Conservation (phyloP, 495 filamentous ascomycete genomes). For the Choiromyces venosus region DNA sequence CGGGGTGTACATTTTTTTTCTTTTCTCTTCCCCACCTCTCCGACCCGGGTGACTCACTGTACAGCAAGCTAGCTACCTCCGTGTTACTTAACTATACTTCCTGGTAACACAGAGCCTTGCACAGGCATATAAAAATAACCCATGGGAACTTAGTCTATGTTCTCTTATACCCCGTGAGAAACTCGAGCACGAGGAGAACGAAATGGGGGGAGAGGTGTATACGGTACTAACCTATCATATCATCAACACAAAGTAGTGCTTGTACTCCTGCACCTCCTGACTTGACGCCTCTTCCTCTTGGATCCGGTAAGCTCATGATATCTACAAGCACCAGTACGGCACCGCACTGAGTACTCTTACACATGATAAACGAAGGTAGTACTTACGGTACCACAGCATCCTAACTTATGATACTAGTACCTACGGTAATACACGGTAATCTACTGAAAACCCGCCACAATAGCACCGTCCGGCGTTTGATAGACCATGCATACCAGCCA, state of each 20-base stretch:
- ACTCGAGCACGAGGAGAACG: neutral
- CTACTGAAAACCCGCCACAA: neutral
- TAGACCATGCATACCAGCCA: neutral
- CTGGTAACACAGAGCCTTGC: neutral
- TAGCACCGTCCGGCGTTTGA: neutral
- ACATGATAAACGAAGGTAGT: neutral
- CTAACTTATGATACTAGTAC: no score
- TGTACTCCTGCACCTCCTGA: neutral
- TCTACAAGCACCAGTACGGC: neutral
- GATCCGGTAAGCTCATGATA: neutral
- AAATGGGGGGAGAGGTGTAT: neutral
- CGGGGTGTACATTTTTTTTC: neutral
- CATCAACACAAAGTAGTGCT: neutral
- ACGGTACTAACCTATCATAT: neutral
- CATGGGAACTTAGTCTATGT: neutral
- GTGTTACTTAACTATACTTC: neutral
- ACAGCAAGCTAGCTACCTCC: neutral
- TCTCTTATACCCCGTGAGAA: neutral
- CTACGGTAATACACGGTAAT: no score
- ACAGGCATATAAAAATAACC: neutral
- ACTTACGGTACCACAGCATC: neutral
- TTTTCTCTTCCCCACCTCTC: neutral
- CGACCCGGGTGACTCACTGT: neutral
- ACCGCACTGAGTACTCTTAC: neutral
- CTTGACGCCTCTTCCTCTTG: neutral